Evolutionary conservation across 805 yeast genomes (phyloP).

Genomic region (Scheffersomyces stipitis): DNA sequence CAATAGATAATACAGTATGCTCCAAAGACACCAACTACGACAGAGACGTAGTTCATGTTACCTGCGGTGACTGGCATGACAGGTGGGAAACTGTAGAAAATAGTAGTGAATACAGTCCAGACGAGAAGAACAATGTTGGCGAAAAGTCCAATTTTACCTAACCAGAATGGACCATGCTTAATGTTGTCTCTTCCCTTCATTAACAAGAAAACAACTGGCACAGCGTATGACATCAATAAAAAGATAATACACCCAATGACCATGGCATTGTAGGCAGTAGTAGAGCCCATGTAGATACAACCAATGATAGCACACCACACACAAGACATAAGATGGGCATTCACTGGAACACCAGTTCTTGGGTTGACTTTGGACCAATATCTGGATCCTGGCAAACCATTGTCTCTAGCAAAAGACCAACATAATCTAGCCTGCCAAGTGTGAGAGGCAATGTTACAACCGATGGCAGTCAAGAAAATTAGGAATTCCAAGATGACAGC

Average conservation of each 20-base stretch:
- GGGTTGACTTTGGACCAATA: slow-evolving; percentile 50
- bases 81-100: slow-evolving; percentile 66
- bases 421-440: slow-evolving; percentile 69
- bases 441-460: slow-evolving; percentile 59
- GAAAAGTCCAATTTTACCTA: slow-evolving; percentile 53
- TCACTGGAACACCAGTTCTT: slow-evolving; percentile 53
- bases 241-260: slow-evolving; percentile 61
- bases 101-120: slow-evolving; percentile 60
- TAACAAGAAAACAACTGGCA: slow-evolving; percentile 53
- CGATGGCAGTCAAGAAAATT: slow-evolving; percentile 53
- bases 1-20: slow-evolving; percentile 51
- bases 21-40: slow-evolving; percentile 46
- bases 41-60: slow-evolving; percentile 68
- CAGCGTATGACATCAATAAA: slow-evolving; percentile 54
- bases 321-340: slow-evolving; percentile 58
- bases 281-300: slow-evolving; percentile 63
- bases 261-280: slow-evolving; percentile 67
- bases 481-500: slow-evolving; percentile 52
- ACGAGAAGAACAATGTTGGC: slow-evolving; percentile 49
- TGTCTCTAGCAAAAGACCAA: slow-evolving; percentile 70
- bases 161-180: slow-evolving; percentile 67
- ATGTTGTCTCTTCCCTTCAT: slow-evolving; percentile 51
- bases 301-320: slow-evolving; percentile 55
- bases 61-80: slow-evolving; percentile 59
- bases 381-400: slow-evolving; percentile 57